Evolutionary conservation across 768 basidiomycete species (phyloP).

Genomic region (Phaeolepiota aurea): DNA sequence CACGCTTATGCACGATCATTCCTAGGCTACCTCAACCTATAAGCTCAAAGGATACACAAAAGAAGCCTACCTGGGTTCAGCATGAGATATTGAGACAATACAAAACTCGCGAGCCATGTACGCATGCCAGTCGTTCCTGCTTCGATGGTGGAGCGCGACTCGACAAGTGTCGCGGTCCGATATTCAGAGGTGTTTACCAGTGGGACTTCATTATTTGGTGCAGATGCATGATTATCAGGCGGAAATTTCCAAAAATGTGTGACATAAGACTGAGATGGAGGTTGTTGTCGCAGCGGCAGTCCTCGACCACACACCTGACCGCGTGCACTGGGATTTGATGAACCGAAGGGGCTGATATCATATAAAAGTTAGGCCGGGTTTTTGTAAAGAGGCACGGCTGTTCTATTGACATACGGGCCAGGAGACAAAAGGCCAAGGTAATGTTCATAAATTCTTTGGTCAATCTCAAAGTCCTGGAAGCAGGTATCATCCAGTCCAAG

Average conservation of each 20-base stretch:
- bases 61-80: conserved; percentile 39
- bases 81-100: conserved; percentile 55
- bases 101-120: conserved; percentile 71
- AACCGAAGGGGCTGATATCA: conserved; percentile 12
- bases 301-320: conserved; percentile 18
- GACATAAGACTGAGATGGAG: conserved; percentile 49
- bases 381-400: background rate
- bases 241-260: conserved; percentile 55
- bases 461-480: conserved; percentile 49
- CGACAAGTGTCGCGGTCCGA: conserved; percentile 50
- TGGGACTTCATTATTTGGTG: background rate
- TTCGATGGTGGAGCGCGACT: conserved; percentile 69
- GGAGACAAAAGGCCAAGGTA: conserved; percentile 42
- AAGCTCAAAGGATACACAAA: background rate
- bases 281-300: conserved; percentile 15
- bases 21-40: conserved; percentile 23
- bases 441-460: conserved; percentile 55
- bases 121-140: conserved; percentile 72
- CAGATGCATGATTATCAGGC: conserved; percentile 2
- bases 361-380: conserved; percentile 2
- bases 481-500: conserved; percentile 2
- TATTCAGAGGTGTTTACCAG: conserved; percentile 17
- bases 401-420: conserved; percentile 20
- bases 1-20: conserved; percentile 30
- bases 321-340: conserved; percentile 11